phyloP scores from a whole-genome alignment of 805 yeast genomes.

The Schizosaccharomyces lindneri region DNA sequence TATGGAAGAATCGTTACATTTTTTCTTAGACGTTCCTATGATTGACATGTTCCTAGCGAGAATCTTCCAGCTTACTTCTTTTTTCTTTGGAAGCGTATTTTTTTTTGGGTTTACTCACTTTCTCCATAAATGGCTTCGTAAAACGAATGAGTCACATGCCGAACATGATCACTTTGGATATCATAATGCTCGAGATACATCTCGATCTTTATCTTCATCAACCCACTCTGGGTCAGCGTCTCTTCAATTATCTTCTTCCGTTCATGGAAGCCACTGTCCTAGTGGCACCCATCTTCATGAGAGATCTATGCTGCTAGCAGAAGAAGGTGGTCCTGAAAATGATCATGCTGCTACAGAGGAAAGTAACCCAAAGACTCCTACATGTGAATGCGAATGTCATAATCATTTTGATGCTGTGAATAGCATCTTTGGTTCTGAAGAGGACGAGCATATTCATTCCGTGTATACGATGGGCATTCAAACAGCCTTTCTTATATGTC shows the following conservation, averaged over 20 bases:
- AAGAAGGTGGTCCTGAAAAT: not conserved
- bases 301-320: not conserved
- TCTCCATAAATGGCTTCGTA: not conserved
- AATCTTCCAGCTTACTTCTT: not conserved
- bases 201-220: not conserved
- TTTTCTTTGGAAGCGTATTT: not conserved
- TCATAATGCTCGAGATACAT: not conserved
- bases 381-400: conserved; percentile 27
- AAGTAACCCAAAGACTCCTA: not conserved
- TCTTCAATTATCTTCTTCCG: not conserved
- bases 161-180: not conserved
- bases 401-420: conserved; percentile 22
- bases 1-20: not conserved
- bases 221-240: not conserved
- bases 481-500: conserved; percentile 61
- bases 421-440: conserved; percentile 29
- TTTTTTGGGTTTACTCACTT: not conserved
- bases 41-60: not conserved
- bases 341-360: too few relatives aligned
- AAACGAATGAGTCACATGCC: not conserved
- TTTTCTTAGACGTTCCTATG: not conserved
- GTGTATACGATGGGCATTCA: conserved; percentile 43
- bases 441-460: conserved; percentile 29
- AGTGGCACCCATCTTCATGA: not conserved
- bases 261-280: not conserved